Evolutionary conservation across 2,329 filamentous ascomycete species (phyloP).

Genomic region (Monosporascus cannonballus): DNA sequence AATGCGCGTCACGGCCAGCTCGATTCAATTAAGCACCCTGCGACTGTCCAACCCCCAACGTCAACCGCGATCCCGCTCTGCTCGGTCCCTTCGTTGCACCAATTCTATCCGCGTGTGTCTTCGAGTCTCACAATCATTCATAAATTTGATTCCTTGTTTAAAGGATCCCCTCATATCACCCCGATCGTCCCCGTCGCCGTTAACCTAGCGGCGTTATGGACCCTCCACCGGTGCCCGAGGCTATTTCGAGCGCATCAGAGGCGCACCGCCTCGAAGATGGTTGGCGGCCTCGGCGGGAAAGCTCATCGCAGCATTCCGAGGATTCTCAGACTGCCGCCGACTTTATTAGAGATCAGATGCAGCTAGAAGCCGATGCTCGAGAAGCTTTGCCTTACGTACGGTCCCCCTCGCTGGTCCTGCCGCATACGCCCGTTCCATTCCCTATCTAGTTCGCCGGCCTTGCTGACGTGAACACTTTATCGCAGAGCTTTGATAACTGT

Average conservation of each 20-base stretch:
- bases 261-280: conserved; percentile 7
- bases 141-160: background rate
- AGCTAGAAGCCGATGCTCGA: conserved; percentile 88
- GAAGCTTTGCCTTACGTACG: conserved; percentile 88
- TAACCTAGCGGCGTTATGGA: conserved; percentile 24
- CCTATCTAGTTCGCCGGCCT: conserved; percentile 12
- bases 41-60: background rate
- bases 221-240: conserved; percentile 23
- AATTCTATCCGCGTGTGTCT: background rate
- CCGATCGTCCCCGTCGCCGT: background rate
- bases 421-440: background rate
- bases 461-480: conserved; percentile 8
- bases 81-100: background rate
- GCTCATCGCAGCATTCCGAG: conserved; percentile 51
- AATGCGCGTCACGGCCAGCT: background rate
- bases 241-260: conserved; percentile 18
- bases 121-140: background rate
- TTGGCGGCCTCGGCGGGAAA: conserved; percentile 42
- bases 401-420: background rate
- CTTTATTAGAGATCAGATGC: conserved; percentile 83
- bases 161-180: background rate
- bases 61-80: background rate
- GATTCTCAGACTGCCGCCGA: conserved; percentile 69
- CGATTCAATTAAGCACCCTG: background rate
- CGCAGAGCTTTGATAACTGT: conserved; percentile 87